phyloP scores from a whole-genome alignment of 1,139 yeast species.

The Candida buenavistaensis region DNA sequence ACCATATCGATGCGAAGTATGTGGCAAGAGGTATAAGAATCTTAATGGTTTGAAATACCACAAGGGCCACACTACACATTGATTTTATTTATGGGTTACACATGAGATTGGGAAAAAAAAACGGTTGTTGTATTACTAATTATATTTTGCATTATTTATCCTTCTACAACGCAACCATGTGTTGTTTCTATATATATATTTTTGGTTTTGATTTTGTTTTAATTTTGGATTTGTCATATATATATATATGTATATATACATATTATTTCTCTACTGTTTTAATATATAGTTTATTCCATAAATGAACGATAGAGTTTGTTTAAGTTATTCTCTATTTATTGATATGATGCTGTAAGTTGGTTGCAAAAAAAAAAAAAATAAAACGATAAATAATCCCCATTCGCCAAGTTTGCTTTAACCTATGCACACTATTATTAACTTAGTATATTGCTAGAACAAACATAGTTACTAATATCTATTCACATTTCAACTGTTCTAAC shows the following conservation, averaged over 20 bases:
- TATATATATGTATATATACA: slow-evolving; percentile 4
- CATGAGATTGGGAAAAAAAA: slow-evolving; percentile 3
- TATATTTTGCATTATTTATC: too few species aligned
- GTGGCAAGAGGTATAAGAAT: slow-evolving; percentile 96
- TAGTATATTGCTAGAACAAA: too few species aligned
- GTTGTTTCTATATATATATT: too few species aligned
- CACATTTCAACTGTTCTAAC: too few species aligned
- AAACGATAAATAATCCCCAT: too few species aligned
- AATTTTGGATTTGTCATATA: slow-evolving; percentile 4
- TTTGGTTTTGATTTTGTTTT: slow-evolving; percentile 1
- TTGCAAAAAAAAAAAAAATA: too few species aligned
- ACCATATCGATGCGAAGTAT: slow-evolving; percentile 97
- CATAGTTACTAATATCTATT: too few species aligned
- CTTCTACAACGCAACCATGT: too few species aligned
- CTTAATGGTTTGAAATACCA: slow-evolving; percentile 95
- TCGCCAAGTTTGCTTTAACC: too few species aligned
- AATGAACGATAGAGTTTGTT: not conserved
- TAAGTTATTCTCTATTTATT: too few species aligned
- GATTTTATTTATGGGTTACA: slow-evolving; percentile 1
- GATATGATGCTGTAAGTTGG: not conserved
- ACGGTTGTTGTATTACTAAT: not conserved
- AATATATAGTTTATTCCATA: slow-evolving; percentile 4
- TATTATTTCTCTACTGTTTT: slow-evolving; percentile 7
- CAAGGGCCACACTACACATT: slow-evolving; percentile 84
- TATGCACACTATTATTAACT: too few species aligned